Base-by-base conservation (phyloP, 164 flowering plant genomes). In the Liriodendron chinense region DNA sequence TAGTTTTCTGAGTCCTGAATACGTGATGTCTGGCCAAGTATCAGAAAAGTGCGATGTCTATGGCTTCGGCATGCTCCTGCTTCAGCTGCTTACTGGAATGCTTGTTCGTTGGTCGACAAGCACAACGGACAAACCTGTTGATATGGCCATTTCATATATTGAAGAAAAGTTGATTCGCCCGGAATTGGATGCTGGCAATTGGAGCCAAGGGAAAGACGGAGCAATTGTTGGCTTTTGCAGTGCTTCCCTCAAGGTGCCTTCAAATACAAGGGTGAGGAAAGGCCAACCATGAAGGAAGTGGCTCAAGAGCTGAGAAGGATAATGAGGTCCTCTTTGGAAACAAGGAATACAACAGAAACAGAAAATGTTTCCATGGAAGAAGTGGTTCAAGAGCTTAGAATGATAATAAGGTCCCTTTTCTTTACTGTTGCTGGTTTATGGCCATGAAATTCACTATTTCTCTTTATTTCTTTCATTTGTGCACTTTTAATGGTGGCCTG, bases 41-140 rank as follows among this genome's bases (percentile, higher is more conserved):
- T 86, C 88, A 3, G 92, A 86, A 22, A 89, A 90, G 75, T 87
- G 92, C 59, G 92, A 90, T 84, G 92, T 89, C 25, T 88, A 88
- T 62, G 87, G 92, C 68, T 86, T 73, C 20, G 91, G 94, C 34
- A 86, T 86, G 13, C 89, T 87, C 49, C 48, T 89, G 76, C 86
- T 87, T n/a, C 91, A 89, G 77, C 85, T 90, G 49, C 61, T 90
- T 64, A 86, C n/a, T n/a, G n/a, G n/a, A n/a, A n/a, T n/a, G n/a
- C n/a, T n/a, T n/a, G n/a, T n/a, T n/a, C n/a, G n/a, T n/a, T n/a
- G n/a, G n/a, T n/a, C n/a, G n/a, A n/a, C n/a, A n/a, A n/a, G n/a
- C n/a, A n/a, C 94, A 0, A 92, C 91, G 79, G 83, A 92, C 20
- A 34, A 65, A 28, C 16, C 14, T 1, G 1, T 9, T 3, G 67